Conservation (phyloP, 2,329 filamentous ascomycete genomes). For the Xylaria sp. region DNA sequence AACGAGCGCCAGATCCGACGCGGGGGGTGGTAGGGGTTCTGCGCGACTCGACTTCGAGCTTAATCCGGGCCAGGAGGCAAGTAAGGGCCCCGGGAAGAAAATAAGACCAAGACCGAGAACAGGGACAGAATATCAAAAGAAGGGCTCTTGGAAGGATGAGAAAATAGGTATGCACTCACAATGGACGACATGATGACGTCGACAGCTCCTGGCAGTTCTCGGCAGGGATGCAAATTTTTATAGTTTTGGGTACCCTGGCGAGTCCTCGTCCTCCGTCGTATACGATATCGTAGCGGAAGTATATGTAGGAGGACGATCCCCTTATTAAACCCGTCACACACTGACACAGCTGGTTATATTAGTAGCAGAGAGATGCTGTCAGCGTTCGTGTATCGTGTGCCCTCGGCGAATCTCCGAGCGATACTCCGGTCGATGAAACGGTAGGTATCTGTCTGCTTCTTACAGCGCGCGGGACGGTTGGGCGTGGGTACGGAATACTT, state of each 20-base stretch:
- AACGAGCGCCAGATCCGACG: conserved; percentile 10
- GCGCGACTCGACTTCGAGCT: conserved; percentile 1
- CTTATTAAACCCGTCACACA: background rate
- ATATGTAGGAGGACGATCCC: background rate
- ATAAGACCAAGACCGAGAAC: conserved; percentile 15
- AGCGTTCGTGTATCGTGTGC: background rate
- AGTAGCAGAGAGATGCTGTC: background rate
- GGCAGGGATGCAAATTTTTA: conserved; percentile 16
- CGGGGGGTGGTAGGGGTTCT: conserved; percentile 6
- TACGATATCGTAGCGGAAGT: background rate
- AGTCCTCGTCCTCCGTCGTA: background rate
- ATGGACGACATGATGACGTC: conserved; percentile 34
- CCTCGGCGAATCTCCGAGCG: background rate
- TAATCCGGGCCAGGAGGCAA: conserved; percentile 1
- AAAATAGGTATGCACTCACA: conserved; percentile 25
- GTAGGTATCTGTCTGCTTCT: background rate
- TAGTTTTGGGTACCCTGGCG: background rate
- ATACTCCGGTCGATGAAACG: background rate
- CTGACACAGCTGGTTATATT: background rate
- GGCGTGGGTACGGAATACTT: background rate
- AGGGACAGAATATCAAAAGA: background rate
- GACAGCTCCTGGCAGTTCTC: conserved; percentile 9
- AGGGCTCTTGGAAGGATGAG: background rate
- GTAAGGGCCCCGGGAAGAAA: conserved; percentile 10
- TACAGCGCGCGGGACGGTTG: background rate